Evolutionary conservation across 164 flowering plant species (phyloP), one percentile per base, ranked within the genome.

Genomic region (Stephania cephalantha): DNA sequence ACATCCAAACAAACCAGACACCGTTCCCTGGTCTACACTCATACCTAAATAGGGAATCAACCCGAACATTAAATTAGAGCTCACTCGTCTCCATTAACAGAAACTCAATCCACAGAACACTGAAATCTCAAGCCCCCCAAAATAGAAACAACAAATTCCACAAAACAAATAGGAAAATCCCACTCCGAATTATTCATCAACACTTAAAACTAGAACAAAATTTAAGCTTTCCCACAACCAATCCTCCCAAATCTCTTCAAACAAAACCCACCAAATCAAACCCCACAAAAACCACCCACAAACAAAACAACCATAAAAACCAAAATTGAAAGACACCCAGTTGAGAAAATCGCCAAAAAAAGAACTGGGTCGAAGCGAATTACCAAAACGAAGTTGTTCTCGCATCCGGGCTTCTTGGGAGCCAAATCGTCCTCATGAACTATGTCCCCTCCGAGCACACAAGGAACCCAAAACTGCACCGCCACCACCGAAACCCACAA

Each of bases 391-490:
- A 95, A 95, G 80, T 89, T 86, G 77, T 95, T 95, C 75, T 85
- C 89, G 74, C 98, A 95, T 8, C 98, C 98, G 30, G 97, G 95
- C 82, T 86, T 89, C 83, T 92, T 92, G 17, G 98, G 98, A 74
- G 93, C 88, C 20, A 30, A 74, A 63, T 87, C 88, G 72, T 94
- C 98, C 7, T 88, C 86, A 70, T 91, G 97, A 42, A 90, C 94
- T 35, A 91, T 95, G 73, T 95, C 98, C 29, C 98, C 94, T 25
- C 70, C 78, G 63, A 63, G 50, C 63, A 71, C 78, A 22, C 13
- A n/a, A 17, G 66, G 35, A 52, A 10, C 42, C 45, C 70, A 79
- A 48, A 81, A 46, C n/a, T 85, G 74, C 48, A 85, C 61, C 79
- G 81, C 53, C 76, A 76, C 68, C 69, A 75, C 82, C 29, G 71